Conservation (phyloP, 768 basidiomycete genomes). For the Dacryopinax primogenitus region DNA sequence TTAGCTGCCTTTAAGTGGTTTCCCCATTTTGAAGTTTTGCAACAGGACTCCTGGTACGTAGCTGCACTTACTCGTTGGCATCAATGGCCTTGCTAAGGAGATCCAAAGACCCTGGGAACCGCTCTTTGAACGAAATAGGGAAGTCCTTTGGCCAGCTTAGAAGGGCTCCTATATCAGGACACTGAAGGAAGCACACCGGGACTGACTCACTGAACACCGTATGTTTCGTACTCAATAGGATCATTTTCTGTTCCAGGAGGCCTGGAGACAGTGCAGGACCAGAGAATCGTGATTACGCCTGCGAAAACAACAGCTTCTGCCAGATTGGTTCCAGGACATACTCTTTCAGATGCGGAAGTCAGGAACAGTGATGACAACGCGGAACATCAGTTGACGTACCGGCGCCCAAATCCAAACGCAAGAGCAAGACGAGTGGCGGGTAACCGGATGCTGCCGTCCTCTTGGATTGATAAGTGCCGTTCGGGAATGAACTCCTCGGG, state of each 20-base stretch:
- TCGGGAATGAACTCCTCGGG: constrained; percentile 10
- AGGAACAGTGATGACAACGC: background rate
- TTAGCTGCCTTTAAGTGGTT: no score
- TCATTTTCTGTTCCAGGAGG: background rate
- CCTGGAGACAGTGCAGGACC: background rate
- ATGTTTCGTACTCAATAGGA: background rate
- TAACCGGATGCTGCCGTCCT: background rate
- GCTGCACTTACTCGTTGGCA: no score
- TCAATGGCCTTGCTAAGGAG: background rate
- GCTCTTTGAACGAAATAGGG: background rate
- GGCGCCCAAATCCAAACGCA: background rate
- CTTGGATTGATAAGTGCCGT: background rate
- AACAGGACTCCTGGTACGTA: no score
- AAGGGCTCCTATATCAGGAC: background rate
- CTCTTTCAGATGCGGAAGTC: constrained; percentile 25
- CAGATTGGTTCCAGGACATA: constrained; percentile 55
- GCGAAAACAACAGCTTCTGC: constrained; percentile 48
- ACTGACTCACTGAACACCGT: background rate
- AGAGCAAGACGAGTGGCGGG: background rate
- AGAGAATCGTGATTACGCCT: constrained; percentile 45
- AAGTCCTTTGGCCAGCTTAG: background rate
- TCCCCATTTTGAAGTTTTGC: no score
- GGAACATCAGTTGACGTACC: no score
- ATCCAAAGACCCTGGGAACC: background rate
- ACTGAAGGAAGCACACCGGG: background rate